Evolutionary conservation across 108 stramenopile genomes (phyloP).

Genomic region (Mediolabrus comicus): DNA sequence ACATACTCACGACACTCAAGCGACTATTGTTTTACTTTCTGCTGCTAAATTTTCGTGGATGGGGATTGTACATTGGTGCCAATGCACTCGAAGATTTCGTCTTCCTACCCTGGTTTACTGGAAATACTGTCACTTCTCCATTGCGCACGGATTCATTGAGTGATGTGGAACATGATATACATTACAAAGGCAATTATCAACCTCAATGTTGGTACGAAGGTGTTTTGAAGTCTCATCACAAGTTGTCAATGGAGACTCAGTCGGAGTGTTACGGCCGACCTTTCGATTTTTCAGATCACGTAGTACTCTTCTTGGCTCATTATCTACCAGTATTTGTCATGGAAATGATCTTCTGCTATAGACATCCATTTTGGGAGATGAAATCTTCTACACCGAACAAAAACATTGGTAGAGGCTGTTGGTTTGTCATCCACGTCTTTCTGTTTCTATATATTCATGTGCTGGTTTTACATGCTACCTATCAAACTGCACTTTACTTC

Average conservation of each 20-base stretch:
- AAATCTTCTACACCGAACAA: background rate
- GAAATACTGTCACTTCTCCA: conserved; percentile 24
- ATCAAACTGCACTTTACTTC: conserved; percentile 75
- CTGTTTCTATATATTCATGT: conserved; percentile 67
- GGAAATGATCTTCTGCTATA: conserved; percentile 57
- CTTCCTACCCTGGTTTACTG: conserved; percentile 24
- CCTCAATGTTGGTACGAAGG: conserved; percentile 66
- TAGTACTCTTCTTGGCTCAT: conserved; percentile 81
- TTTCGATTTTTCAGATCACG: conserved; percentile 89
- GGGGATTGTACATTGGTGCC: conserved; percentile 60
- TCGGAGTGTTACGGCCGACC: conserved; percentile 58
- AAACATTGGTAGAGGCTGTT: background rate
- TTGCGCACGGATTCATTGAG: conserved; percentile 28
- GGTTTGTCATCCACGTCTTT: conserved; percentile 27
- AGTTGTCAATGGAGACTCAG: conserved; percentile 20
- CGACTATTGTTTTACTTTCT: conserved; percentile 62
- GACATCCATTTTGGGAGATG: conserved; percentile 52
- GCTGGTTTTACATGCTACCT: conserved; percentile 57
- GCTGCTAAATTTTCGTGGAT: conserved; percentile 66
- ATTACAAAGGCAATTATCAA: conserved; percentile 2
- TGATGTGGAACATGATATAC: conserved; percentile 30
- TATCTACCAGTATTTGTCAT: conserved; percentile 63
- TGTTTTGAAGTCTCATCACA: conserved; percentile 44
- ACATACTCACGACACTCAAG: conserved; percentile 13
- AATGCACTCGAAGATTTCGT: conserved; percentile 64